These are phyloP conservation scores for Saccharomycopsis oosterbeekiorum DNA, from an alignment of 805 yeast genomes.

Conservation along the genomic window DNA sequence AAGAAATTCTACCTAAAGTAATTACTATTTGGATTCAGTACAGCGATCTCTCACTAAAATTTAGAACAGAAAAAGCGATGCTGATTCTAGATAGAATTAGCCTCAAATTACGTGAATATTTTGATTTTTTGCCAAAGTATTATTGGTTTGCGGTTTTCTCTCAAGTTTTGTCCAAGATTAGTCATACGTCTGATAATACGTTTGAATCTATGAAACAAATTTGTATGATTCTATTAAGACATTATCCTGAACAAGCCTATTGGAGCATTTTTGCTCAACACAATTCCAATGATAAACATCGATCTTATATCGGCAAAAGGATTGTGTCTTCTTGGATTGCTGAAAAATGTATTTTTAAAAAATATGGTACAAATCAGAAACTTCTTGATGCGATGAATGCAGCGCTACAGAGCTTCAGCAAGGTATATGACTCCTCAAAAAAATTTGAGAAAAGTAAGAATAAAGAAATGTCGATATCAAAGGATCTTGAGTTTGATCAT, in stretches of 20 bases:
- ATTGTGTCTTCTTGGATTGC: slow-evolving; percentile 9
- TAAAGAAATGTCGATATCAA: slow-evolving; percentile 23
- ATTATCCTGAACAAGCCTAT: slow-evolving; percentile 75
- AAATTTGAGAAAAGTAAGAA: slow-evolving; percentile 18
- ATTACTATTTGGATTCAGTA: slow-evolving; percentile 87
- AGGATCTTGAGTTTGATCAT: slow-evolving; percentile 36
- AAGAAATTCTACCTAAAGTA: slow-evolving; percentile 84
- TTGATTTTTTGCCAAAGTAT: slow-evolving; percentile 39
- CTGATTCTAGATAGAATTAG: slow-evolving; percentile 15
- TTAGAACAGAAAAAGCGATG: slow-evolving; percentile 24
- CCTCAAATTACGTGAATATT: slow-evolving; percentile 35
- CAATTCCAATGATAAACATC: slow-evolving; percentile 42
- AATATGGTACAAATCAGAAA: slow-evolving; percentile 17
- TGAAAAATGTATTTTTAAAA: slow-evolving; percentile 8
- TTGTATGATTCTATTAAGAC: slow-evolving; percentile 42
- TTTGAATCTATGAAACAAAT: slow-evolving; percentile 47
- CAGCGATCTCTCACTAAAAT: slow-evolving; percentile 26
- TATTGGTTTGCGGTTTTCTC: slow-evolving; percentile 80
- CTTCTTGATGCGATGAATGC: slow-evolving; percentile 21
- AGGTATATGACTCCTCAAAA: slow-evolving; percentile 19
- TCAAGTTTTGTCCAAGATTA: slow-evolving; percentile 72
- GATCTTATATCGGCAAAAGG: slow-evolving; percentile 28
- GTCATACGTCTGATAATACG: slow-evolving; percentile 50
- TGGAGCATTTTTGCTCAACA: slow-evolving; percentile 73
- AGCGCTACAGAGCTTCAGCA: slow-evolving; percentile 23